These are phyloP conservation scores for Zymoseptoria tritici DNA, from an alignment of 2,329 filamentous ascomycete species.

Conservation along the genomic window DNA sequence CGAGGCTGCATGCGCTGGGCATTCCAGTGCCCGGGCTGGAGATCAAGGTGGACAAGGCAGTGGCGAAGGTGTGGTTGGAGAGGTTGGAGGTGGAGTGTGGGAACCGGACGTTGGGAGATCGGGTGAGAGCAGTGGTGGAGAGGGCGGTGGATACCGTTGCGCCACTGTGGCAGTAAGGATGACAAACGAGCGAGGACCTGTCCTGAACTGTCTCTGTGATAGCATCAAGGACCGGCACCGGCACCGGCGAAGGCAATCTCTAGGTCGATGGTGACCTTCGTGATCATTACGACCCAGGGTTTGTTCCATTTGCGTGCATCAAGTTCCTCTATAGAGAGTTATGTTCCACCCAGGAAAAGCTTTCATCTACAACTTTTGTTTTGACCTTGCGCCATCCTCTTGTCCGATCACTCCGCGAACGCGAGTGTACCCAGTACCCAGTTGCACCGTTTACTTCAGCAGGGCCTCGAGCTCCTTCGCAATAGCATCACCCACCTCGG, in stretches of 20 bases:
- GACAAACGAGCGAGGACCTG: too few relatives aligned
- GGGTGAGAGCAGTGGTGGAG: slow-evolving; percentile 84
- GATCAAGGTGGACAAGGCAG: slow-evolving; percentile 80
- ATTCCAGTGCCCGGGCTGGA: slow-evolving; percentile 85
- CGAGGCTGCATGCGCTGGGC: slow-evolving; percentile 71
- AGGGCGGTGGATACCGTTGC: slow-evolving; percentile 43
- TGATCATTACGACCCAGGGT: neutral
- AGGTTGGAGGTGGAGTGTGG: slow-evolving; percentile 80
- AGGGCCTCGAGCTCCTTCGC: slow-evolving; percentile 65
- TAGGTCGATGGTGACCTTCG: neutral
- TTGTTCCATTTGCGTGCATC: neutral
- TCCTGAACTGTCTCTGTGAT: neutral
- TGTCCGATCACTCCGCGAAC: neutral
- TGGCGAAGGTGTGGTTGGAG: slow-evolving; percentile 87
- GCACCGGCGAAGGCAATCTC: neutral
- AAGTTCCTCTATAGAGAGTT: neutral
- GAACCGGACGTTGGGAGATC: slow-evolving; percentile 66
- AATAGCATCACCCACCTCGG: slow-evolving; percentile 76
- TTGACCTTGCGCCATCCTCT: neutral
- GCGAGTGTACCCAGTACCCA: neutral
- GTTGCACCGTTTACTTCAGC: slow-evolving; percentile 38
- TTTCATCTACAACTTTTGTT: neutral
- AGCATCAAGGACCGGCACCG: neutral
- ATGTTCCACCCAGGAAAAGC: neutral
- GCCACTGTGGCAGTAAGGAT: slow-evolving; percentile 15